A percentile compares a stretch with the other conserved stretches of the same genome.
phyloP scores from a whole-genome alignment of 148 eudicot species.

The Suaeda aralocaspica region DNA sequence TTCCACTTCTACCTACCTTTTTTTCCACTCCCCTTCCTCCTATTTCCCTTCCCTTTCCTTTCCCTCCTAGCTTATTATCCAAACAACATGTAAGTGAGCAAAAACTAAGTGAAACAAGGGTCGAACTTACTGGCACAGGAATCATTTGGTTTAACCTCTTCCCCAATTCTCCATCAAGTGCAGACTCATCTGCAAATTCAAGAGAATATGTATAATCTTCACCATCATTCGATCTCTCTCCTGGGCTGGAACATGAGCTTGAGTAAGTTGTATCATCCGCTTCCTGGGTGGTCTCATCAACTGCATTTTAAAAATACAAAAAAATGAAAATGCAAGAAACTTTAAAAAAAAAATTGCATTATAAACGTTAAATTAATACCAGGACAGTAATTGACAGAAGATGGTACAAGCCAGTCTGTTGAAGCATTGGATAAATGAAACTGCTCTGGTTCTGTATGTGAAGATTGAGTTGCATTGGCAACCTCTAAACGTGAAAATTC shows the following conservation, averaged over 20 bases:
- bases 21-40: too few species aligned
- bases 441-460: constrained; percentile 41
- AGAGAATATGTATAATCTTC: constrained; percentile 50
- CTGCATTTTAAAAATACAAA: constrained; percentile 34
- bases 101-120: not conserved
- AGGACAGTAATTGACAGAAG: constrained; percentile 40
- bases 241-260: constrained; percentile 78
- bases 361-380: constrained; percentile 33
- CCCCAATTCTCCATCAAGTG: constrained; percentile 88
- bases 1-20: too few species aligned
- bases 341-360: constrained; percentile 4
- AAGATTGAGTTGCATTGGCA: constrained; percentile 48
- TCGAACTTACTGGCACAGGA: constrained; percentile 79
- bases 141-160: constrained; percentile 72
- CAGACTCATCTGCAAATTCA: constrained; percentile 65
- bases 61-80: too few species aligned
- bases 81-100: too few species aligned
- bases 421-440: constrained; percentile 36
- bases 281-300: constrained; percentile 34
- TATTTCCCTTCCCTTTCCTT: too few species aligned
- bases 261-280: constrained; percentile 49
- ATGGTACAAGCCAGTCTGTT: constrained; percentile 47
- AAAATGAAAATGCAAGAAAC: constrained; percentile 18
- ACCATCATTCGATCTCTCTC: constrained; percentile 53
- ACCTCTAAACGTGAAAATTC: constrained; percentile 54